phyloP scores from a whole-genome alignment of 345 rosid genomes.

The Angophora floribunda region DNA sequence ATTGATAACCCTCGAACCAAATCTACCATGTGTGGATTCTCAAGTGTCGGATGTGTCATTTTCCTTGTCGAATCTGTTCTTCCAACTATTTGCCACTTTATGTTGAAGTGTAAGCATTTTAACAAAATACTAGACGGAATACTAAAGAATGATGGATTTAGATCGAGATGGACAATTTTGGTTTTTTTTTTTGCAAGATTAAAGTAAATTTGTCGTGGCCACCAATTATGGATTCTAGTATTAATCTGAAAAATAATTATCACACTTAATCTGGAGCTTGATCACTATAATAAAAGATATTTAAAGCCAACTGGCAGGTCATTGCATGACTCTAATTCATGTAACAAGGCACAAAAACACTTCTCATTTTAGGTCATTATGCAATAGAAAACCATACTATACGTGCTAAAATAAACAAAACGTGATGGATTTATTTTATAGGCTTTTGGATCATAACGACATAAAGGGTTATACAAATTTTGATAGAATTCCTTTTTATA shows the following conservation, averaged over 20 bases:
- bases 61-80: not conserved
- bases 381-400: not conserved
- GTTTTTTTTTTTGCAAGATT: not conserved
- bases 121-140: not conserved
- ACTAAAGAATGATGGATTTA: not conserved
- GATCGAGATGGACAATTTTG: not conserved
- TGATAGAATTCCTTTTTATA: not conserved
- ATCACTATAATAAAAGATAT: not conserved
- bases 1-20: rapidly evolving
- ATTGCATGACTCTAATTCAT: not conserved
- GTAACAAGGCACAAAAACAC: not conserved
- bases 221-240: not conserved
- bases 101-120: not conserved
- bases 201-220: not conserved
- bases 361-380: not conserved
- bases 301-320: not conserved
- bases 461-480: not conserved
- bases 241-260: not conserved
- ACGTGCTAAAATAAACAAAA: not conserved
- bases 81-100: not conserved
- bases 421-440: not conserved
- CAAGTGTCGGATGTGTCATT: rapidly evolving
- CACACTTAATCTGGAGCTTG: not conserved
- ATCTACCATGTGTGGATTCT: not conserved
- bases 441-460: not conserved